Conservation (phyloP, 208 protist genomes). For the Borovskyia barvae region DNA sequence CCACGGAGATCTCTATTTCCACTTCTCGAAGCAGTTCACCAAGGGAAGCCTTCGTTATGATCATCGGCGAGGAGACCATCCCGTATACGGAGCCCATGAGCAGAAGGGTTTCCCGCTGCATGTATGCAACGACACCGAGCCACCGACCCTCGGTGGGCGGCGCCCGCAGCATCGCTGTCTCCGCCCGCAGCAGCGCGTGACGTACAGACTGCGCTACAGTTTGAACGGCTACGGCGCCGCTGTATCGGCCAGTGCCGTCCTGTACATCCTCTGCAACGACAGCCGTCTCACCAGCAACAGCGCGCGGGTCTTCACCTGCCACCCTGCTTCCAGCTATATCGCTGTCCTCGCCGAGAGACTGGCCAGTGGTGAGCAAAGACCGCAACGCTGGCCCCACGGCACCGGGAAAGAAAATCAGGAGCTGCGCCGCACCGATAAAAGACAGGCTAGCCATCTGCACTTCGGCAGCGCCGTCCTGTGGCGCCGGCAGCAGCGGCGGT, state of each 20-base stretch:
- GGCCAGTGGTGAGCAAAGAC: slow-evolving; percentile 22
- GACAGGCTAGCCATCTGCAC: slow-evolving; percentile 43
- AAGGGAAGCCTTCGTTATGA: slow-evolving; percentile 28
- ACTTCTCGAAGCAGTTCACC: slow-evolving; percentile 24
- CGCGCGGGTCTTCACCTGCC: not conserved
- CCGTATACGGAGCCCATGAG: slow-evolving; percentile 68
- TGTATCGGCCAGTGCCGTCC: not conserved
- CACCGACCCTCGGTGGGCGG: slow-evolving; percentile 33
- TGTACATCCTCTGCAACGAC: not conserved
- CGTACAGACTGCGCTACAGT: slow-evolving; percentile 57
- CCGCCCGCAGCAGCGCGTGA: slow-evolving; percentile 57
- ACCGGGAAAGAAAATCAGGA: slow-evolving; percentile 65
- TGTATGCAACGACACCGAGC: slow-evolving; percentile 30
- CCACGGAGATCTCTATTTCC: slow-evolving; percentile 24
- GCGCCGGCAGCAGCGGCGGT: not conserved
- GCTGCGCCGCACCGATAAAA: slow-evolving; percentile 58
- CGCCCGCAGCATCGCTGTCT: slow-evolving; percentile 46
- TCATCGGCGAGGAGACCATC: slow-evolving; percentile 27
- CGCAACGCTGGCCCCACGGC: slow-evolving; percentile 58
- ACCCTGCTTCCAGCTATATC: not conserved
- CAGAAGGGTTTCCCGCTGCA: slow-evolving; percentile 57
- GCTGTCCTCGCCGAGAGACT: not conserved
- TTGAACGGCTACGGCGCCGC: slow-evolving; percentile 31
- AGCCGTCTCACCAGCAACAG: not conserved
- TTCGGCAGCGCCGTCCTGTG: slow-evolving; percentile 6